Conservation (phyloP, 257 asterid species). For the Euphrasia confusa region DNA sequence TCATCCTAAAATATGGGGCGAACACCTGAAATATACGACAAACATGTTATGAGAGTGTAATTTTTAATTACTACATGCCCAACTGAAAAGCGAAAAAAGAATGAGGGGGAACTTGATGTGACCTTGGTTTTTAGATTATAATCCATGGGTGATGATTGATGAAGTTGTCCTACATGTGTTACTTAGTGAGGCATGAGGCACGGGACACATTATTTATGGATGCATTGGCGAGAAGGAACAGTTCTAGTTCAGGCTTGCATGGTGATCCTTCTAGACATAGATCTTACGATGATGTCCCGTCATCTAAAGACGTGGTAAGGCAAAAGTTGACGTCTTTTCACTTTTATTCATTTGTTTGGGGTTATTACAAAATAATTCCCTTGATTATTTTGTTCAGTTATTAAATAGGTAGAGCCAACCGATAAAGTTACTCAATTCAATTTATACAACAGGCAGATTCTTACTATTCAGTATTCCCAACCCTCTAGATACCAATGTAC, state of each 20-base stretch:
- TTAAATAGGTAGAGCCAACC: too few relatives aligned
- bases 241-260: constrained; percentile 51
- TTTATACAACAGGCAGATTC: too few relatives aligned
- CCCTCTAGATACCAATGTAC: too few relatives aligned
- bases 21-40: background rate
- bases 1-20: too few relatives aligned
- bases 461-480: too few relatives aligned
- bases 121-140: background rate
- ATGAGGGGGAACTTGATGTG: background rate
- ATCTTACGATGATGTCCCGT: constrained; percentile 43
- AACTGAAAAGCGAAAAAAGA: background rate
- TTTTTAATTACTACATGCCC: background rate
- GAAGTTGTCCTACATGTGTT: constrained; percentile 9
- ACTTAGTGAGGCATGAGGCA: constrained; percentile 54
- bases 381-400: background rate
- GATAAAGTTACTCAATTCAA: too few relatives aligned
- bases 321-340: background rate
- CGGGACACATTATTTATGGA: constrained; percentile 52
- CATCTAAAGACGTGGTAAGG: constrained; percentile 70
- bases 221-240: constrained; percentile 55
- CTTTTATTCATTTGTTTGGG: background rate
- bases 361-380: background rate
- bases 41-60: background rate
- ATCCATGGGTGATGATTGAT: constrained; percentile 23
- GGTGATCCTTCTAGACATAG: constrained; percentile 59